A percentile compares a stretch with the other conserved stretches of the same genome.
Evolutionary conservation across 2,329 filamentous ascomycete species (phyloP).

Genomic region (Iodosphaeria phyllophila): DNA sequence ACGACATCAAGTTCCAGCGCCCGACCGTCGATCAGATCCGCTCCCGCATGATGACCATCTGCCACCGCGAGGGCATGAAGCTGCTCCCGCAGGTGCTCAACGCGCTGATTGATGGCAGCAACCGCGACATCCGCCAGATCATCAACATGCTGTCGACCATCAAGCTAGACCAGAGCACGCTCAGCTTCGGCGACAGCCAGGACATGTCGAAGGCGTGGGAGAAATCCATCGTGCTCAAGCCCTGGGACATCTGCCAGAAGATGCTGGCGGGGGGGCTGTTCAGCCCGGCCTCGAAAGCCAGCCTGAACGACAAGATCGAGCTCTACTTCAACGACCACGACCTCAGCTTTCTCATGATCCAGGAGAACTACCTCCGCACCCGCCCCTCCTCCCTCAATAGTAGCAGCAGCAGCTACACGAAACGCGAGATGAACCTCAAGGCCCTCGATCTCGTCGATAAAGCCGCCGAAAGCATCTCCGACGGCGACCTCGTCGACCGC

Average conservation of each 20-base stretch:
- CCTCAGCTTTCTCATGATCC: conserved; percentile 92
- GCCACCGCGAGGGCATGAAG: conserved; percentile 77
- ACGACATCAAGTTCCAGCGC: conserved; percentile 70
- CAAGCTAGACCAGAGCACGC: conserved; percentile 64
- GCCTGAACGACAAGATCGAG: conserved; percentile 93
- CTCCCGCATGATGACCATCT: conserved; percentile 86
- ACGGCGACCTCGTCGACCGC: conserved; percentile 85
- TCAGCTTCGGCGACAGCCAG: conserved; percentile 76
- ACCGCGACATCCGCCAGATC: conserved; percentile 91
- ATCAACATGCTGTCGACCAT: conserved; percentile 97
- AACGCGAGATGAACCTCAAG: conserved; percentile 58
- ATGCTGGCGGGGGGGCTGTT: conserved; percentile 82
- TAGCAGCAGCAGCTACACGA: conserved; percentile 36
- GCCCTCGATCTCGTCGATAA: conserved; percentile 71
- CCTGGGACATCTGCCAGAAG: conserved; percentile 94
- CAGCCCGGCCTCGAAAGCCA: conserved; percentile 61
- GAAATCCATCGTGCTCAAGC: conserved; percentile 90
- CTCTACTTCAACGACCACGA: conserved; percentile 99
- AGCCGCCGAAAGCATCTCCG: conserved; percentile 89
- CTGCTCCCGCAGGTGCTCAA: conserved; percentile 71
- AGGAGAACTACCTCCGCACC: conserved; percentile 88
- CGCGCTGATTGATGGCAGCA: conserved; percentile 84
- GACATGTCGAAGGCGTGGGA: conserved; percentile 96
- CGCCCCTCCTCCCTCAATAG: conserved; percentile 51
- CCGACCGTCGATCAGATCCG: conserved; percentile 84